Evolutionary conservation across 257 asterid genomes (phyloP), one percentile per base, ranked within the genome.

Genomic region (Mentha longifolia): DNA sequence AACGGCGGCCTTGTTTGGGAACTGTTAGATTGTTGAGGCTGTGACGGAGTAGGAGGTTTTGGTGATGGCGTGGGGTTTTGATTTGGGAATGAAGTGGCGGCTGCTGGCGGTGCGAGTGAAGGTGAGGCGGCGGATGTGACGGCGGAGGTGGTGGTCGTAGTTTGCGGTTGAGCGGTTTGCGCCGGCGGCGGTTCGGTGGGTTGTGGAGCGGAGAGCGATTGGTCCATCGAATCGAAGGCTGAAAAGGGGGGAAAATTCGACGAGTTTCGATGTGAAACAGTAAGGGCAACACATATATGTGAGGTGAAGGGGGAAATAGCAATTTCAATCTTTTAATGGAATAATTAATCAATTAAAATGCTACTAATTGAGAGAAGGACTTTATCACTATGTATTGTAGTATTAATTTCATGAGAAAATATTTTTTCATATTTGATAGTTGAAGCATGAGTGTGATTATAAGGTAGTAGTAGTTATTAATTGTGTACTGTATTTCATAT

Each of bases 1-100:
- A 82, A 80, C 0, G 81, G 51, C 35, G 86, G 81, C 83, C 88
- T 82, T 49, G 85, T 45, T 75, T 82, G 88, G 55, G 85, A 43
- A 39, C 78, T 25, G 56, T 62, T 35, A 1, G 84, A 28, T 68
- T 74, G 85, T 30, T 70, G 83, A 51, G 84, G 67, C 59, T 78
- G 89, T 11, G 77, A 56, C 41, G 74, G 54, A 35, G 52, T 45
- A 2, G 76, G 76, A 45, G 81, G 67, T 72, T 65, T 78, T 39
- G 82, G 50, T 17, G 84, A 35, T 46, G 82, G 67, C 39, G 71
- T 31, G 70, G 80, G 73, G 64, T 73, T 81, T 10, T 80, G 75
- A 56, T 49, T 75, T 22, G 83, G 57, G 68, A 79, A 67, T 47
- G 91, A 65, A 11, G 68, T 37, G 55, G 82, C 1, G 61, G 85